Conservation (phyloP, 2,329 filamentous ascomycete species). For the Thielaviopsis musarum region DNA sequence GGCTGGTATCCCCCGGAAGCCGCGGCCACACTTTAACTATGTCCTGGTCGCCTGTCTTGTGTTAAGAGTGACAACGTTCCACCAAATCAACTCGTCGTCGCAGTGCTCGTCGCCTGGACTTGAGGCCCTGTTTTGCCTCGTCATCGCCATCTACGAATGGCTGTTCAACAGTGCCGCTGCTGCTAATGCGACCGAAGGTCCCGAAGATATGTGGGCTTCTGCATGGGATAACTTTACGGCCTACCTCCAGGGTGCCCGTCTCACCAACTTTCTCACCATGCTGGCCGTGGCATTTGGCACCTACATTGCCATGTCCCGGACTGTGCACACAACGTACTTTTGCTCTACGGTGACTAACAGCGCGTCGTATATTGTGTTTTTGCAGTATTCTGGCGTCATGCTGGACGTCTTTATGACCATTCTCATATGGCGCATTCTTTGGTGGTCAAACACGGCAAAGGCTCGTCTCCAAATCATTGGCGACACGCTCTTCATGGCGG, state of each 20-base stretch:
- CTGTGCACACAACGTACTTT: slow-evolving; percentile 30
- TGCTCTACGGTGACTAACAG: slow-evolving; percentile 30
- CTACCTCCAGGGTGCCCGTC: slow-evolving; percentile 25
- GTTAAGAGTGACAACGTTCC: slow-evolving; percentile 30
- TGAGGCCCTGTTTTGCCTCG: slow-evolving; percentile 21
- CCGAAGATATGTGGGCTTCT: slow-evolving; percentile 32
- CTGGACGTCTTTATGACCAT: slow-evolving; percentile 30
- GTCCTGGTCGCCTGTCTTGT: slow-evolving; percentile 28
- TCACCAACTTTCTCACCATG: slow-evolving; percentile 18
- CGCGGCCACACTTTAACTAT: slow-evolving; percentile 29
- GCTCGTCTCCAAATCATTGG: slow-evolving; percentile 29
- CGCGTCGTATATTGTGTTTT: slow-evolving; percentile 20
- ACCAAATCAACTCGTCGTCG: slow-evolving; percentile 27
- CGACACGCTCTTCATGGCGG: slow-evolving; percentile 22
- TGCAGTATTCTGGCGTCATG: slow-evolving; percentile 28
- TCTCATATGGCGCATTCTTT: slow-evolving; percentile 33
- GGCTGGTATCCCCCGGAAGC: slow-evolving; percentile 25
- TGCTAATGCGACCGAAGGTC: slow-evolving; percentile 16
- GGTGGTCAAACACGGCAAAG: slow-evolving; percentile 32
- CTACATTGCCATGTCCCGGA: slow-evolving; percentile 21
- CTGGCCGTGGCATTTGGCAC: slow-evolving; percentile 27
- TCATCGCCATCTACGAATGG: slow-evolving; percentile 11
- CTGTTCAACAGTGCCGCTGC: neutral
- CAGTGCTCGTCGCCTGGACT: slow-evolving; percentile 34
- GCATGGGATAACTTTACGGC: slow-evolving; percentile 29